Conservation (phyloP, 345 rosid genomes). For the Eucalyptus brandiana region DNA sequence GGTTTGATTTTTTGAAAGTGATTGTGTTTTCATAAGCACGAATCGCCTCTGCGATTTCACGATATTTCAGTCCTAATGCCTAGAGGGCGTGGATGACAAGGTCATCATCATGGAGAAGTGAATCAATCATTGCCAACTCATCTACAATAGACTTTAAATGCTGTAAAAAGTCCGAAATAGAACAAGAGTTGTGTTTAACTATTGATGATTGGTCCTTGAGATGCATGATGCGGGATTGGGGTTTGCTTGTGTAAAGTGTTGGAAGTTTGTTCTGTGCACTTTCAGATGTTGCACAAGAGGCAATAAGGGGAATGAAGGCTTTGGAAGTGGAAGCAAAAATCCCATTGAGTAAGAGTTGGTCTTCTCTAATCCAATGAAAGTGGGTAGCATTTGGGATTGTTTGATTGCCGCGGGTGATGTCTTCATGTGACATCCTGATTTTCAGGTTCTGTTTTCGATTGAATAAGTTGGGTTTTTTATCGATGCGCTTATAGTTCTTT, state of each 20-base stretch:
- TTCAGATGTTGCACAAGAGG: neutral
- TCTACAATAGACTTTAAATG: no score
- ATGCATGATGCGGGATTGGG: neutral
- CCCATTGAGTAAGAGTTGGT: neutral
- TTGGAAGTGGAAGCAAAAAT: neutral
- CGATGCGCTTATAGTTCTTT: no score
- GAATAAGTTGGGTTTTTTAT: no score
- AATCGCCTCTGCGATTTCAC: neutral
- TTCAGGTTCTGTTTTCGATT: no score
- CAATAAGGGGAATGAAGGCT: neutral
- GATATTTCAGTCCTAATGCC: neutral
- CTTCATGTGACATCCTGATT: no score
- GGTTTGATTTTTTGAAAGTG: neutral
- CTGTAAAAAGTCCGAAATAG: neutral
- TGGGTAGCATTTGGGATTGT: neutral
- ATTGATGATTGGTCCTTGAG: neutral
- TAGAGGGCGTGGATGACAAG: rapidly evolving
- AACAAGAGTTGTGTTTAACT: neutral
- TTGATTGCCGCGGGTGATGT: neutral
- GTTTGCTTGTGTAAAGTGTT: neutral
- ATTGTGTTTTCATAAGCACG: neutral
- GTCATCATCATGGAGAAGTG: neutral
- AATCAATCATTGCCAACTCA: no score
- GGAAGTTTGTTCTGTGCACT: neutral
- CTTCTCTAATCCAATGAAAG: neutral